Evolutionary conservation across 176 grass and related monocot genomes (phyloP).

Genomic region (Oryza punctata): DNA sequence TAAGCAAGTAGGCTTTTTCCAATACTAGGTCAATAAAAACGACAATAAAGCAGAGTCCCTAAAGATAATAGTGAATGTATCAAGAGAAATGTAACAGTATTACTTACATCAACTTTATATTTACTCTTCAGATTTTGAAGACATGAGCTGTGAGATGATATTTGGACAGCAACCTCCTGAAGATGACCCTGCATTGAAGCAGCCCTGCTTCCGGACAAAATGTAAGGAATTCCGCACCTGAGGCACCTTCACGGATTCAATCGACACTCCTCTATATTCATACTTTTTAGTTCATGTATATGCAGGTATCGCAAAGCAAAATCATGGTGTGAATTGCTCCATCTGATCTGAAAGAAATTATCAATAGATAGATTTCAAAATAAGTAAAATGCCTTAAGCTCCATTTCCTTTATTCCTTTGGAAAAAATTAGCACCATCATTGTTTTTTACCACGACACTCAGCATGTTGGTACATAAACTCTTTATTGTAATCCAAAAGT

Average conservation of each 20-base stretch:
- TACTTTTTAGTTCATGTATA: slow-evolving; percentile 27
- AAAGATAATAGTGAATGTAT: slow-evolving; percentile 21
- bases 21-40: slow-evolving; percentile 4
- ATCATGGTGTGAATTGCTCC: slow-evolving; percentile 71
- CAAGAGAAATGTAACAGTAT: slow-evolving; percentile 14
- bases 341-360: slow-evolving; percentile 43
- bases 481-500: slow-evolving; percentile 29
- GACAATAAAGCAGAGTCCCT: neutral
- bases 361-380: slow-evolving; percentile 32
- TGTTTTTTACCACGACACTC: slow-evolving; percentile 3
- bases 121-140: slow-evolving; percentile 87
- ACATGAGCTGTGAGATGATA: slow-evolving; percentile 99
- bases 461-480: slow-evolving; percentile 29
- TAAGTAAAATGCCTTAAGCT: slow-evolving; percentile 22
- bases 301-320: slow-evolving; percentile 81
- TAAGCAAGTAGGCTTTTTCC: slow-evolving; percentile 1
- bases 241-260: slow-evolving; percentile 13
- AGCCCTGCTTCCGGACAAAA: slow-evolving; percentile 73
- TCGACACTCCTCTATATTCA: slow-evolving; percentile 19
- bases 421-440: slow-evolving; percentile 32
- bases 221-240: slow-evolving; percentile 52
- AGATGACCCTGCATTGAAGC: slow-evolving; percentile 89
- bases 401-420: slow-evolving; percentile 35
- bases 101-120: slow-evolving; percentile 41
- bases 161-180: slow-evolving; percentile 86